Percentiles rank a stretch among this genome's conserved stretches.
These are phyloP conservation scores for Raffaelea ambrosiae DNA, from an alignment of 2,329 filamentous ascomycete genomes.

Conservation along the genomic window DNA sequence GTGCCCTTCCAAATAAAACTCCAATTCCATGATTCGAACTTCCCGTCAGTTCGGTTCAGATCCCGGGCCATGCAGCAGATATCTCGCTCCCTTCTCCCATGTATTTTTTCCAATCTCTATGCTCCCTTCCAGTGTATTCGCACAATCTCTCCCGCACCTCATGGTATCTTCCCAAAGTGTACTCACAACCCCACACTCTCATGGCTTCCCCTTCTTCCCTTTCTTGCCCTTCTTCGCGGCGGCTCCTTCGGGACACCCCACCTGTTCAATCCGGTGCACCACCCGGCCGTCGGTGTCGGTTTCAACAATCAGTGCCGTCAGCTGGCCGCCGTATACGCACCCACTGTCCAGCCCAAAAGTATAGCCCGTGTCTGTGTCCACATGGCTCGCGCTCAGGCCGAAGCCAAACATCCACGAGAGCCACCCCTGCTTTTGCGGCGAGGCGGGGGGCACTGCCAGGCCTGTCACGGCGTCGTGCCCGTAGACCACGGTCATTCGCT, in stretches of 20 bases:
- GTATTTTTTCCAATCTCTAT: no score
- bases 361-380: constrained; percentile 39
- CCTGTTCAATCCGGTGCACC: constrained; percentile 29
- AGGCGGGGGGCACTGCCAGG: constrained; percentile 33
- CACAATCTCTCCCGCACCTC: no score
- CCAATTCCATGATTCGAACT: no score
- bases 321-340: constrained; percentile 65
- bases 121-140: no score
- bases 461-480: constrained; percentile 76
- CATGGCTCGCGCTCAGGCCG: neutral
- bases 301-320: constrained; percentile 72
- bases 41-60: no score
- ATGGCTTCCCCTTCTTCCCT: neutral
- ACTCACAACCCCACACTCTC: no score
- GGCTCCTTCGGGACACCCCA: constrained; percentile 24
- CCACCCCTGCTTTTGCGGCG: neutral
- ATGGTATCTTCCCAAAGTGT: no score
- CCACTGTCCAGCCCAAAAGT: constrained; percentile 80
- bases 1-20: no score
- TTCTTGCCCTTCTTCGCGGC: neutral
- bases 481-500: constrained; percentile 65
- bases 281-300: constrained; percentile 25
- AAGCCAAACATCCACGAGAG: neutral
- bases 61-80: no score
- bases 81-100: no score